Conservation (phyloP, 768 basidiomycete genomes). For the Kwoniella mangroviensis region DNA sequence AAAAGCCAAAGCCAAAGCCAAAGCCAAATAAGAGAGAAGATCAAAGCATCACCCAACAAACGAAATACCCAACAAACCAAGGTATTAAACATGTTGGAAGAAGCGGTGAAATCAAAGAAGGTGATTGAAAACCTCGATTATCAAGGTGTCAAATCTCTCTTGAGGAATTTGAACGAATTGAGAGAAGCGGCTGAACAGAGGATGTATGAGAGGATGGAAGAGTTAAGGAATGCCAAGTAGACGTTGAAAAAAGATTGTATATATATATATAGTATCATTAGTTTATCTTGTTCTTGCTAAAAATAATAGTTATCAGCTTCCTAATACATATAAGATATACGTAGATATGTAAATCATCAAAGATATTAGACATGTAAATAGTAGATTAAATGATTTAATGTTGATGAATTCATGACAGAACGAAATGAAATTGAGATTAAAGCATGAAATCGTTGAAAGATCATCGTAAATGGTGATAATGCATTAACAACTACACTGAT, state of each 20-base stretch:
- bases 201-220: slow-evolving; percentile 16
- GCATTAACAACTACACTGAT: no score
- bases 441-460: neutral
- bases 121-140: slow-evolving; percentile 43
- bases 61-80: slow-evolving; percentile 34
- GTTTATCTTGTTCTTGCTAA: neutral
- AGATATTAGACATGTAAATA: neutral
- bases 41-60: slow-evolving; percentile 11
- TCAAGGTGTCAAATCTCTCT: slow-evolving; percentile 32
- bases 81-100: slow-evolving; percentile 39
- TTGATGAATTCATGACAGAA: neutral
- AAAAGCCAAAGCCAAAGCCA: neutral
- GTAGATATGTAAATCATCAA: neutral
- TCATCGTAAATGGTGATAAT: neutral
- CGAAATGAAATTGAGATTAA: neutral
- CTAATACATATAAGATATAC: neutral
- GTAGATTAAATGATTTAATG: neutral
- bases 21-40: neutral
- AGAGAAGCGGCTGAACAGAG: slow-evolving; percentile 38
- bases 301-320: no score
- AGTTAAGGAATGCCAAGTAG: slow-evolving; percentile 14
- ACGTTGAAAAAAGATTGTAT: neutral
- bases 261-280: neutral
- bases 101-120: slow-evolving; percentile 32
- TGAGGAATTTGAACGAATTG: slow-evolving; percentile 39